Conservation (phyloP, 345 rosid genomes). For the Euphorbia lathyris region DNA sequence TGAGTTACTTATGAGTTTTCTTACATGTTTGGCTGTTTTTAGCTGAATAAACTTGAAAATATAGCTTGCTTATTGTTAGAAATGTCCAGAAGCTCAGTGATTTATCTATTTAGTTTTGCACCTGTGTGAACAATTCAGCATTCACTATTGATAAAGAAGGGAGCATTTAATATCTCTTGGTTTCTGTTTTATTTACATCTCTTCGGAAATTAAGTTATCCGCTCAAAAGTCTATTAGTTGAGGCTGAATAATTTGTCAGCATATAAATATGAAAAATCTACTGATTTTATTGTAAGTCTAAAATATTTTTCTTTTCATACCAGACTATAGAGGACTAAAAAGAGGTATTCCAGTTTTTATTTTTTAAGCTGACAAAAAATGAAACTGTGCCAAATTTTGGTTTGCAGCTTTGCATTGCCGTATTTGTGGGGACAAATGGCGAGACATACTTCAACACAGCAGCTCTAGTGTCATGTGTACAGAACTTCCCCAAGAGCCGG, state of each 20-base stretch:
- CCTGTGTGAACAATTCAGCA: background rate
- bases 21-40: background rate
- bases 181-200: too few species aligned
- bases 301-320: background rate
- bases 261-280: too few species aligned
- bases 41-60: background rate
- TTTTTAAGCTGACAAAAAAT: background rate
- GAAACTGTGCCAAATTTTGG: background rate
- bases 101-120: too few species aligned
- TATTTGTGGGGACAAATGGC: slow-evolving; percentile 88
- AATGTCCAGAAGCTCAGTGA: background rate
- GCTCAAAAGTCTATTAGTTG: too few species aligned
- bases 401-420: slow-evolving; percentile 81
- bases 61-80: background rate
- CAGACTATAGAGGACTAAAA: background rate
- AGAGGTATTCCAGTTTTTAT: background rate
- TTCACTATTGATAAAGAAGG: background rate
- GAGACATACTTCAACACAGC: slow-evolving; percentile 96
- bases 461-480: slow-evolving; percentile 87
- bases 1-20: background rate
- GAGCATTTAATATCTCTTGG: background rate
- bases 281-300: background rate
- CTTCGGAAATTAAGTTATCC: too few species aligned
- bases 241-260: too few species aligned
- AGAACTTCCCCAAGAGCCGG: slow-evolving; percentile 89